phyloP scores from a whole-genome alignment of 1,284 basidiomycete species.

The Lentinula novae-zelandiae region DNA sequence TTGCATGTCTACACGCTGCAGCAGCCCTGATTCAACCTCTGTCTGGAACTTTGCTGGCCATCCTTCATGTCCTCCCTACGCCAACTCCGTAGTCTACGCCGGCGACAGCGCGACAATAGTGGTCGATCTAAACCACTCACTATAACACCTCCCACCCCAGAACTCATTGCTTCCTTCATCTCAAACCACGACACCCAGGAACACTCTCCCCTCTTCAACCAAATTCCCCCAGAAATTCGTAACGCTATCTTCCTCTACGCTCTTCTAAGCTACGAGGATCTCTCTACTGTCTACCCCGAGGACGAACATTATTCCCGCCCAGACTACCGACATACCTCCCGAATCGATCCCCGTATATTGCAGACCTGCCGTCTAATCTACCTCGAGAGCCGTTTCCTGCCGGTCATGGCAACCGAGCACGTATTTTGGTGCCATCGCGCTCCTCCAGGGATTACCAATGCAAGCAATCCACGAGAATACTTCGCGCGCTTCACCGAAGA shows the following conservation, averaged over 20 bases:
- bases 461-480: slow-evolving; percentile 1
- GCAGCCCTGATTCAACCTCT: too few species aligned
- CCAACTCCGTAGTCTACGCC: too few species aligned
- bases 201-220: slow-evolving; percentile 18
- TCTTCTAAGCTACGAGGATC: slow-evolving; percentile 19
- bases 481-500: slow-evolving; percentile 4
- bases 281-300: slow-evolving; percentile 10
- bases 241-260: slow-evolving; percentile 20
- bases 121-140: too few species aligned
- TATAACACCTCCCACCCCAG: neutral
- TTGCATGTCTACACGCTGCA: too few species aligned
- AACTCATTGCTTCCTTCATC: neutral
- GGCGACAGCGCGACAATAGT: too few species aligned
- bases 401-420: slow-evolving; percentile 19
- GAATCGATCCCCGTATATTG: slow-evolving; percentile 18
- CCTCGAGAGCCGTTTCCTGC: slow-evolving; percentile 20
- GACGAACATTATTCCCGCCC: slow-evolving; percentile 20
- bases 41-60: too few species aligned
- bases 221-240: slow-evolving; percentile 20
- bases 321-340: slow-evolving; percentile 13
- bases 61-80: too few species aligned
- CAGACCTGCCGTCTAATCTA: slow-evolving; percentile 22
- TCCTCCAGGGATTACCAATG: slow-evolving; percentile 2
- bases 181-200: slow-evolving; percentile 11
- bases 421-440: slow-evolving; percentile 19